Evolutionary conservation across 2,329 filamentous ascomycete genomes (phyloP).

Genomic region (Colletotrichum truncatum): DNA sequence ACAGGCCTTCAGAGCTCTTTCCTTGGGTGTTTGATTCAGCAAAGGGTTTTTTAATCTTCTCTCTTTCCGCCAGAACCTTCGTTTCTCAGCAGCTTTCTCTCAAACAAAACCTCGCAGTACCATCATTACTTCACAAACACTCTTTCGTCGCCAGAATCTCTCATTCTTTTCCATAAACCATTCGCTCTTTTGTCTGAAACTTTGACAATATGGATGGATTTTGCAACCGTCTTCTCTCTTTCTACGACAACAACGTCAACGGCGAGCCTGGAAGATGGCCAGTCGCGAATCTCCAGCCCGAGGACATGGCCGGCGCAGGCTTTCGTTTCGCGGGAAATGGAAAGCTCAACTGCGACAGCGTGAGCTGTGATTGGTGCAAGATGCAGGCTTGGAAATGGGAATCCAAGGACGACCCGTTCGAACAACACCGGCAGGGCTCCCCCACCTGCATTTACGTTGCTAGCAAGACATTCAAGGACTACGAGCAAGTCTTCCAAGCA

Average conservation of each 20-base stretch:
- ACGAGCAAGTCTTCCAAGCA: neutral
- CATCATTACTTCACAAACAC: no score
- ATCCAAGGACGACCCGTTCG: constrained; percentile 4
- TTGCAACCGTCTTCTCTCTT: constrained; percentile 3
- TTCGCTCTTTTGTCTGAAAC: neutral
- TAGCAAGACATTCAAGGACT: neutral
- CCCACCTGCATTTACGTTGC: neutral
- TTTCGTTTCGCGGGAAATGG: neutral
- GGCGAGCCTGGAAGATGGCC: constrained; percentile 10
- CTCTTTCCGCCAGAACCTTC: neutral
- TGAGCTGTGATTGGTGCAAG: neutral
- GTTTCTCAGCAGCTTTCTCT: neutral
- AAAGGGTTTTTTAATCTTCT: no score
- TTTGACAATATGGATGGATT: constrained; percentile 4
- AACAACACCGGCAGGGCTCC: neutral
- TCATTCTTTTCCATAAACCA: neutral
- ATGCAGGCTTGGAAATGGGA: constrained; percentile 20
- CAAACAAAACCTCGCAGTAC: no score
- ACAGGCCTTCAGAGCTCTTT: no score
- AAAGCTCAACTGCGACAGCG: neutral
- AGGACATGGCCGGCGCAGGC: constrained; percentile 15
- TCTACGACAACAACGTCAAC: neutral
- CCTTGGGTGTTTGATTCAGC: no score
- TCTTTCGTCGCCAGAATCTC: no score
- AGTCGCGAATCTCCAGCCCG: neutral